A percentile compares a stretch with the other conserved stretches of the same genome.
Conservation (phyloP, 73 alveolate species). For the Stentor roeselii region DNA sequence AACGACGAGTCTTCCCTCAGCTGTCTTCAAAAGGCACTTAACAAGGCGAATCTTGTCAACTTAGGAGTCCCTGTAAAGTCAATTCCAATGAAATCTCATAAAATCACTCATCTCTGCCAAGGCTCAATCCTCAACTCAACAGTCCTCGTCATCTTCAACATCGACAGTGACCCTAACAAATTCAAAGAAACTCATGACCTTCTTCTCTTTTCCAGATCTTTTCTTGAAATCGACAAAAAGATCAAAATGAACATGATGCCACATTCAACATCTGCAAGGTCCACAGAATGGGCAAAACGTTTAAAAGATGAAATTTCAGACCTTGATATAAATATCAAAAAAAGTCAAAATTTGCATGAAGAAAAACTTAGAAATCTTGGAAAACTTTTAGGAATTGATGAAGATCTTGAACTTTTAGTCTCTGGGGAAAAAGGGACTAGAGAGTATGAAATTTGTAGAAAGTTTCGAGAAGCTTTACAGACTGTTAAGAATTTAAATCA, state of each 20-base stretch:
- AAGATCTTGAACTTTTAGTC: not conserved
- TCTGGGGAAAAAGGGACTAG: not conserved
- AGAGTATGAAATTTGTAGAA: not conserved
- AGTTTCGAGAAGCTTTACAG: not conserved
- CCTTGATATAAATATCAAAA: not conserved
- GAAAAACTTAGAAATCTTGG: not conserved
- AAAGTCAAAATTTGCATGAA: not conserved
- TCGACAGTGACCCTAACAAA: conserved; percentile 11
- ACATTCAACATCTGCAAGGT: not conserved
- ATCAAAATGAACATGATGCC: conserved; percentile 4
- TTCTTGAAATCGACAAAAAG: conserved; percentile 11
- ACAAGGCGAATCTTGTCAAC: not conserved
- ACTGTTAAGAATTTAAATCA: not conserved
- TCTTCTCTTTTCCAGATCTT: not conserved
- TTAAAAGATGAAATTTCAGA: conserved; percentile 6
- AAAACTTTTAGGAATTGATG: not conserved
- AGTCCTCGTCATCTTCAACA: not conserved
- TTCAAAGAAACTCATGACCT: not conserved
- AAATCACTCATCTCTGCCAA: not conserved
- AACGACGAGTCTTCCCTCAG: not conserved
- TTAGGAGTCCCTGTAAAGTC: not conserved
- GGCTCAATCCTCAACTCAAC: not conserved
- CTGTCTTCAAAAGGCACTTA: not conserved
- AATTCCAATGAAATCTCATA: not conserved
- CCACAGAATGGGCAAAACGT: conserved; percentile 5